phyloP scores from a whole-genome alignment of 1,284 basidiomycete genomes.

The Apiotrichum siamense region DNA sequence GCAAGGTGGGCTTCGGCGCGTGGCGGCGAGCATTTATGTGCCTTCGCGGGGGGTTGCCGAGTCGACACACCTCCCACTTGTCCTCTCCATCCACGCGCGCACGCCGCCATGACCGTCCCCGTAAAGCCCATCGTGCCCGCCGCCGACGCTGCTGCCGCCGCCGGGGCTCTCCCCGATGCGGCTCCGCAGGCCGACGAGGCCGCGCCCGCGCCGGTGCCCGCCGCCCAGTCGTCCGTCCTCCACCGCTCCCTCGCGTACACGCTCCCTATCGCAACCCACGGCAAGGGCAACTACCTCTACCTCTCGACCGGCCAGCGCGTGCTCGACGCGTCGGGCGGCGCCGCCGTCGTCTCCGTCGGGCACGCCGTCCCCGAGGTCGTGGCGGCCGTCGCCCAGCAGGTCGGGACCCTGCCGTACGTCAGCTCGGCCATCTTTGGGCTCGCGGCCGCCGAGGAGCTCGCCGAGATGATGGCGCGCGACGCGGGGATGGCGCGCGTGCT shows the following conservation, averaged over 20 bases:
- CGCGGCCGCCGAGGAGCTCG: slow-evolving; percentile 21
- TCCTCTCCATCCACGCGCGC: no score
- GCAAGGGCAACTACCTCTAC: slow-evolving; percentile 27
- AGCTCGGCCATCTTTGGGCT: slow-evolving; percentile 20
- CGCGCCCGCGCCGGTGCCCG: no score
- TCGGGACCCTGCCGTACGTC: slow-evolving; percentile 57
- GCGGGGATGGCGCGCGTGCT: slow-evolving; percentile 26
- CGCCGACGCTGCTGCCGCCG: no score
- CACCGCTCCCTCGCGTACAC: slow-evolving; percentile 20
- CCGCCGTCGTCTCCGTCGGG: slow-evolving; percentile 73
- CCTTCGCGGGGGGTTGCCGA: no score
- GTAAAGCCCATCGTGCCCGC: no score
- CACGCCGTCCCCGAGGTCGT: slow-evolving; percentile 58
- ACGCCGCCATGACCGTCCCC: no score
- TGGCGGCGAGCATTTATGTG: no score
- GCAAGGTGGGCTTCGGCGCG: no score
- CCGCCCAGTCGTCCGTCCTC: slow-evolving; percentile 12
- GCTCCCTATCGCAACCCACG: slow-evolving; percentile 19
- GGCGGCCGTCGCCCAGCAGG: slow-evolving; percentile 49
- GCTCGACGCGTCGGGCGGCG: slow-evolving; percentile 56
- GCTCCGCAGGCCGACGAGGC: no score
- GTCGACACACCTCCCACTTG: no score
- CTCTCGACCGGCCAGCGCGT: slow-evolving; percentile 17
- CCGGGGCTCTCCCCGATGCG: background rate
- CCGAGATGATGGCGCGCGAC: slow-evolving; percentile 60